Evolutionary conservation across 2,329 filamentous ascomycete species (phyloP), one percentile per base, ranked within the genome.

Genomic region (Lojkania enalia): DNA sequence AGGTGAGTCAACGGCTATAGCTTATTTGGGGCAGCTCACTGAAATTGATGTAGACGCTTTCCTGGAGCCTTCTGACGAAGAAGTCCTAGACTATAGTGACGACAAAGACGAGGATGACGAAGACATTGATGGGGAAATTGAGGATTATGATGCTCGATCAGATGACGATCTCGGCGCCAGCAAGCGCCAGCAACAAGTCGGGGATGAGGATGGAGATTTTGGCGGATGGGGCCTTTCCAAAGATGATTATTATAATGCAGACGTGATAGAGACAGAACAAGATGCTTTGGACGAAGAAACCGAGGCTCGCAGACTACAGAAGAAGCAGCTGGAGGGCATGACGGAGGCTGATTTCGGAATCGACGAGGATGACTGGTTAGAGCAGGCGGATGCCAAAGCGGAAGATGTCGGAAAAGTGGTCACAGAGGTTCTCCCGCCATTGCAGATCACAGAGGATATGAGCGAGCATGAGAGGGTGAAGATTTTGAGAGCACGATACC

Each of bases 201-300:
- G 79, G 14, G 79, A 79, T 20, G 74, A 78, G 20, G 79, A 81
- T 5, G 78, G 80, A 32, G 77, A 82, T 14, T 69, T 83, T 39
- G 84, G 82, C 31, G 91, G 85, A 65, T 97, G 94, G 91, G 94
- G 92, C 20, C 81, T 86, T 3, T 90, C 88, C 2, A 92, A 83
- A 67, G 87, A 87, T 49, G 92, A 96, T 58, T 95, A 96, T 73
- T 99, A 99, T 72, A 82, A 95, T 73, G 88, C 90, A 55, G 92
- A 99, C 69, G 74, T 74, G 7, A 84, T 86, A 45, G 82, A 86
- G 60, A 85, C 82, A 1, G 84, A 86, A 60, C 80, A 82, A 48
- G 84, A 86, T 70, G 94, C 94, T 0, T 72, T 95, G 21, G 91
- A 94, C 63, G 94, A 99, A 75, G 95, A 99, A 70, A 83, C 80